These are phyloP conservation scores for Pichia insulana DNA, from an alignment of 805 yeast species.

Conservation along the genomic window DNA sequence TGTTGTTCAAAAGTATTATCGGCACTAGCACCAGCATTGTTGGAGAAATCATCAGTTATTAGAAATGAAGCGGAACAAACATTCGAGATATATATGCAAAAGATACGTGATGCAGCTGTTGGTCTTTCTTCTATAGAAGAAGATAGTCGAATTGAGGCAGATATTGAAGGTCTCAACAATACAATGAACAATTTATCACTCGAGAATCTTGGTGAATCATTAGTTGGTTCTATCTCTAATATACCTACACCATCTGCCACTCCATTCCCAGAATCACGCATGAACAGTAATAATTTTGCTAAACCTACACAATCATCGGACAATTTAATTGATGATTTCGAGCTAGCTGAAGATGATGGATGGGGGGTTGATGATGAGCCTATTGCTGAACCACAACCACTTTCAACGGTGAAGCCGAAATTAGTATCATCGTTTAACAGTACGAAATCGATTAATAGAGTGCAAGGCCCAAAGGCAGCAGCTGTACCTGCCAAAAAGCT, in stretches of 20 bases:
- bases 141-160: slow-evolving; percentile 20
- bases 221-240: slow-evolving; percentile 2
- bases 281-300: neutral
- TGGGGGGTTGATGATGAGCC: slow-evolving; percentile 25
- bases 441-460: neutral
- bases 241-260: slow-evolving; percentile 2
- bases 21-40: slow-evolving; percentile 72
- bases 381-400: neutral
- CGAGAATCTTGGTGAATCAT: slow-evolving; percentile 14
- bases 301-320: slow-evolving; percentile 1
- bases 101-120: slow-evolving; percentile 41
- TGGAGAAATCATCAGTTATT: slow-evolving; percentile 66
- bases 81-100: slow-evolving; percentile 51
- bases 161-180: slow-evolving; percentile 10
- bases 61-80: slow-evolving; percentile 64
- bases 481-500: slow-evolving; percentile 3
- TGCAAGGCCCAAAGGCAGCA: neutral
- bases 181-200: slow-evolving; percentile 18
- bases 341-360: slow-evolving; percentile 18
- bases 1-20: slow-evolving; percentile 77
- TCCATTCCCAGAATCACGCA: slow-evolving; percentile 4
- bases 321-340: slow-evolving; percentile 16
- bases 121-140: slow-evolving; percentile 24
- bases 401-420: neutral
- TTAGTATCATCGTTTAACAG: neutral